A percentile compares a stretch with the other conserved stretches of the same genome.
phyloP scores from a whole-genome alignment of 306 rosid genomes.

The Trifolium fragiferum region DNA sequence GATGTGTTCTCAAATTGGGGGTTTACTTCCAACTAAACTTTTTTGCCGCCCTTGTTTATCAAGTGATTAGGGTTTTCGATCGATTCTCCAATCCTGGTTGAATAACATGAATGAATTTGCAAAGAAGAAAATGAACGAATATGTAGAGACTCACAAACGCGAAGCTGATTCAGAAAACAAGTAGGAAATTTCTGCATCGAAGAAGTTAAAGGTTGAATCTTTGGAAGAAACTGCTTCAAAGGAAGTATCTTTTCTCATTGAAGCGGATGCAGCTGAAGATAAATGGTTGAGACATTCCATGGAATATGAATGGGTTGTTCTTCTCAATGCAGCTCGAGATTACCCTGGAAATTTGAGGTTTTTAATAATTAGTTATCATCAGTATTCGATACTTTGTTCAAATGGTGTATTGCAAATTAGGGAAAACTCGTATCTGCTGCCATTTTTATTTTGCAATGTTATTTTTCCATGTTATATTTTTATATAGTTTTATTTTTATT shows the following conservation, averaged over 20 bases:
- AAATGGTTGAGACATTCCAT: conserved; percentile 81
- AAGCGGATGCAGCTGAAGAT: conserved; percentile 83
- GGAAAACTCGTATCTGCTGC: neutral
- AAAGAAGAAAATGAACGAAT: conserved; percentile 36
- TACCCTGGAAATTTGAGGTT: conserved; percentile 76
- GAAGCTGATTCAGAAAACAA: conserved; percentile 42
- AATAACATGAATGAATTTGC: too few relatives aligned
- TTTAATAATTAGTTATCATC: neutral
- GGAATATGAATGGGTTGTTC: conserved; percentile 87
- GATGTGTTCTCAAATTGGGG: too few relatives aligned
- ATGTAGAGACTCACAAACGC: conserved; percentile 37
- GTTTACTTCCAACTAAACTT: too few relatives aligned
- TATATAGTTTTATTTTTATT: neutral
- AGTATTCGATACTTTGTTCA: neutral
- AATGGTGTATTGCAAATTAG: neutral
- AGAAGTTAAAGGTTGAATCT: conserved; percentile 39
- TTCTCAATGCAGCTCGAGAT: conserved; percentile 63
- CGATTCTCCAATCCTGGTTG: neutral
- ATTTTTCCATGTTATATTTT: neutral
- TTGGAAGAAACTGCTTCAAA: conserved; percentile 26
- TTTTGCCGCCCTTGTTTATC: too few relatives aligned
- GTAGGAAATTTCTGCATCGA: conserved; percentile 5
- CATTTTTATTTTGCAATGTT: conserved; percentile 7
- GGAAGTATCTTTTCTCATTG: conserved; percentile 59
- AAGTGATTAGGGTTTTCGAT: conserved; percentile 45